Base-by-base conservation (phyloP, 2,329 filamentous ascomycete genomes). In the Periconia sp. region DNA sequence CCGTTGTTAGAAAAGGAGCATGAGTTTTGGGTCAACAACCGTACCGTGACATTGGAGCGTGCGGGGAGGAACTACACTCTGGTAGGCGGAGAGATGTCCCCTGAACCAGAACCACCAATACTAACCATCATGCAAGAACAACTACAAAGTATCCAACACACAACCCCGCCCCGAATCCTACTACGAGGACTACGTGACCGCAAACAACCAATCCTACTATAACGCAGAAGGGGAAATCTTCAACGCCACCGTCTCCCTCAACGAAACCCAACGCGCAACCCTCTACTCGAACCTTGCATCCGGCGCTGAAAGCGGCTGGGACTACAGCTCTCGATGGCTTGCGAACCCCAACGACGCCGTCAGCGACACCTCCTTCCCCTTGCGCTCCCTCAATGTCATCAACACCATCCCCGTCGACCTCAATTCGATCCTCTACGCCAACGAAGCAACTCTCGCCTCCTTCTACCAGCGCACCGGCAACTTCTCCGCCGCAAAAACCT, bases 101-200 rank as follows among this genome's bases (percentile, higher is more conserved):
- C 13, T 37, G 11, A 11, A 6, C 33, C 23, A 27, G 23, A 27
- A 27, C 23, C 23, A 27, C 23, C 8, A 27, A 30, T 33, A 19
- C 15, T 23, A 45, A 8, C 49, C 19, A 45, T n/a, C 17, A 17
- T 17, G 14, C 11, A 18, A 55, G 54, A 84, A 85, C 55, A 79
- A 78, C 77, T 86, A 88, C 63, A 78, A 78, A 2, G 86, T 88
- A 7, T 69, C 74, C 13, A 89, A 89, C 68, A 88, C 81, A 1
- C 82, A 86, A 61, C 86, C 86, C 1, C 81, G 86, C 1, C 86
- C 86, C 1, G 86, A 89, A 68, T 87, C 85, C 0, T 89, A 82
- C 70, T 77, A 80, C 20, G 86, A 89, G 61, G 86, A 89, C 68
- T 88, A 83, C 62, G 70, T 79, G 30, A 86, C 84, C 0, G 86